phyloP scores from a whole-genome alignment of 2,329 filamentous ascomycete species.

The Botryosphaeria dothidea region DNA sequence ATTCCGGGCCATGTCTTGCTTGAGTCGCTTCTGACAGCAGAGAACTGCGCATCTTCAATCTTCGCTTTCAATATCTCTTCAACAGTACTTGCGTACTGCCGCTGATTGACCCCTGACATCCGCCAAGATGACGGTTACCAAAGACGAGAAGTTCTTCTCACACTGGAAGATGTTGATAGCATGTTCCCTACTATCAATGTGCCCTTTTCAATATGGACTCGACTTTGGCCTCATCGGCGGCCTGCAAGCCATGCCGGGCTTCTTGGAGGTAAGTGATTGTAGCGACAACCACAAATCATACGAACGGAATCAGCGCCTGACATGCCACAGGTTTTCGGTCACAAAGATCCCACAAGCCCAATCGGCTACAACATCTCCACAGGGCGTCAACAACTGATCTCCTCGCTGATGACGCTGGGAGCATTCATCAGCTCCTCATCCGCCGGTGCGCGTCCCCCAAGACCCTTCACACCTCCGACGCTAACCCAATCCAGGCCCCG shows the following conservation, averaged over 20 bases:
- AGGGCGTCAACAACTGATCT: conserved; percentile 45
- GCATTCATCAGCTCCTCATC: conserved; percentile 46
- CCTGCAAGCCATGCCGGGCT: conserved; percentile 54
- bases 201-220: conserved; percentile 55
- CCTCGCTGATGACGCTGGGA: conserved; percentile 48
- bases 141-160: conserved; percentile 33
- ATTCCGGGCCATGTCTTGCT: neutral
- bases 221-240: conserved; percentile 55
- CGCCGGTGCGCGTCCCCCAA: conserved; percentile 36
- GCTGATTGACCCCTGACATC: neutral
- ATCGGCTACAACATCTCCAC: conserved; percentile 49
- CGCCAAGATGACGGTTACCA: conserved; percentile 26
- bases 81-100: neutral
- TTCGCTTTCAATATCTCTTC: neutral
- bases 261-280: conserved; percentile 40
- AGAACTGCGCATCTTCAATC: neutral
- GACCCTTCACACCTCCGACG: no score
- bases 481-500: conserved; percentile 7
- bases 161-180: conserved; percentile 52
- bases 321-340: conserved; percentile 30
- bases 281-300: no score
- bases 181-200: conserved; percentile 51
- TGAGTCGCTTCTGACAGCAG: neutral
- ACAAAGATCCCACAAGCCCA: conserved; percentile 28
- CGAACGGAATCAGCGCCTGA: neutral